Percentiles rank a stretch among this genome's conserved stretches.
Conservation (phyloP, 1,284 basidiomycete species). For the Cronartium quercuum region DNA sequence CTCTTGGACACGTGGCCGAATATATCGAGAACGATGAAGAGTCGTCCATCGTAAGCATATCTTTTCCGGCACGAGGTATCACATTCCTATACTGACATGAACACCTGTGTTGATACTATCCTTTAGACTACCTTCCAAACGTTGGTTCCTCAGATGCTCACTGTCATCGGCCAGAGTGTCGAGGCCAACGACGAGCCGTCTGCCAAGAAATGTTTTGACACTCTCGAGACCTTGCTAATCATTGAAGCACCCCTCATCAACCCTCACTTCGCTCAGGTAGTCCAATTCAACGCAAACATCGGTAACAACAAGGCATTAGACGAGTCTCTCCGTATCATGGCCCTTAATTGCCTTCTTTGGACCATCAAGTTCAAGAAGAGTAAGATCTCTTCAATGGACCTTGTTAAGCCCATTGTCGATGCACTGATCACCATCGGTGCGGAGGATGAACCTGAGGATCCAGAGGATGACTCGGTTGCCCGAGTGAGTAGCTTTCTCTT, state of each 20-base stretch:
- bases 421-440: constrained; percentile 89
- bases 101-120: not conserved
- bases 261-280: constrained; percentile 79
- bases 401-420: constrained; percentile 80
- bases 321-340: constrained; percentile 76
- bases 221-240: constrained; percentile 90
- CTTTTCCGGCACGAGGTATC: not conserved
- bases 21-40: constrained; percentile 87
- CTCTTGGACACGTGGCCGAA: constrained; percentile 84
- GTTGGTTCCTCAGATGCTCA: constrained; percentile 81
- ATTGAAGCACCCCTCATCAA: constrained; percentile 87
- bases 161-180: constrained; percentile 81
- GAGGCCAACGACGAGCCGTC: constrained; percentile 72
- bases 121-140: constrained; percentile 76
- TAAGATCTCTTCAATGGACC: constrained; percentile 78
- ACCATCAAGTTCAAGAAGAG: constrained; percentile 96
- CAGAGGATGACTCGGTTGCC: constrained; percentile 78
- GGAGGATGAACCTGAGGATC: constrained; percentile 79
- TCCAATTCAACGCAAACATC: constrained; percentile 78
- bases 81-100: not conserved
- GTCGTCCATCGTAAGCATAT: constrained; percentile 64
- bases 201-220: constrained; percentile 86
- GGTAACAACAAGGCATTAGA: constrained; percentile 76
- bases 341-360: constrained; percentile 93
- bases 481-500: constrained; percentile 58